Conservation (phyloP, 495 filamentous ascomycete species). For the Hypoxylon cercidicola region DNA sequence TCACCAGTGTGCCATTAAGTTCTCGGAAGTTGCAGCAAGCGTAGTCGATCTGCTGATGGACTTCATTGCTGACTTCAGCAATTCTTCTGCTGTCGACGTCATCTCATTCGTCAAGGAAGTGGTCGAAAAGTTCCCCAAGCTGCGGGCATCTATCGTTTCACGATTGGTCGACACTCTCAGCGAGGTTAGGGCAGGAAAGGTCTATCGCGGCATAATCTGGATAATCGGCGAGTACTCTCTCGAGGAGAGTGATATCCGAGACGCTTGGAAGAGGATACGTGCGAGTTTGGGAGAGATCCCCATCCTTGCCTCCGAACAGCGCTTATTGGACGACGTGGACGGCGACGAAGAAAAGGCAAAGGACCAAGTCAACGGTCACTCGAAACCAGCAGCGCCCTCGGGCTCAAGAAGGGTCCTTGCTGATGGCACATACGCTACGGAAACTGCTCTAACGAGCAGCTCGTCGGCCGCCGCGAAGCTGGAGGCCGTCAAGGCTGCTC, state of each 20-base stretch:
- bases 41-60: slow-evolving; percentile 99
- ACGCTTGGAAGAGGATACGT: slow-evolving; percentile 96
- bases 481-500: slow-evolving; percentile 95
- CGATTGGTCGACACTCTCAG: slow-evolving; percentile 89
- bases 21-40: slow-evolving; percentile 96
- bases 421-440: slow-evolving; percentile 97
- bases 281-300: slow-evolving; percentile 96
- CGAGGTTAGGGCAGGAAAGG: slow-evolving; percentile 96
- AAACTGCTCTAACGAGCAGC: slow-evolving; percentile 93
- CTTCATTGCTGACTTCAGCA: slow-evolving; percentile 98
- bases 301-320: slow-evolving; percentile 94
- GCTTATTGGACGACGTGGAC: slow-evolving; percentile 76
- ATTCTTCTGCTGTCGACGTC: slow-evolving; percentile 94
- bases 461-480: slow-evolving; percentile 89
- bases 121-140: slow-evolving; percentile 94
- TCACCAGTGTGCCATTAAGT: slow-evolving; percentile 97
- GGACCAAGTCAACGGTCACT: slow-evolving; percentile 84
- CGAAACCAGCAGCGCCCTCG: slow-evolving; percentile 77
- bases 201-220: slow-evolving; percentile 96
- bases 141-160: slow-evolving; percentile 85
- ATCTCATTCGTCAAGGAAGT: slow-evolving; percentile 99
- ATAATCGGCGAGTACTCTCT: slow-evolving; percentile 97
- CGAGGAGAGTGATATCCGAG: slow-evolving; percentile 91
- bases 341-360: slow-evolving; percentile 66
- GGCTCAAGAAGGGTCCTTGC: slow-evolving; percentile 92